Conservation (phyloP, 495 filamentous ascomycete species). For the Neurospora sp. region DNA sequence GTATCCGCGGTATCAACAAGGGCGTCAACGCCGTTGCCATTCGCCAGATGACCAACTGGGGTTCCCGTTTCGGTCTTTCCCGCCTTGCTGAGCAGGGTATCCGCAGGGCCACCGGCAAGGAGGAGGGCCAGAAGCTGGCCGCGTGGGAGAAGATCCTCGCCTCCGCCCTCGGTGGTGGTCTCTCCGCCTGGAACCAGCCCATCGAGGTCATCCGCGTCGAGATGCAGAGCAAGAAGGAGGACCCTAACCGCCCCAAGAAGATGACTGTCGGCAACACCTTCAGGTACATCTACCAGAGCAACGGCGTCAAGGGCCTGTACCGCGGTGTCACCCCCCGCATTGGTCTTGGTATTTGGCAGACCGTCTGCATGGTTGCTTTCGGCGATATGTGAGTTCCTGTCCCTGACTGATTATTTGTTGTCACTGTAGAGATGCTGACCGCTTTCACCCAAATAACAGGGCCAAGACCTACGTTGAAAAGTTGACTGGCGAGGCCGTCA, state of each 20-base stretch:
- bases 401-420: background rate
- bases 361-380: slow-evolving; percentile 98
- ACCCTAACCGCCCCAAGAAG: slow-evolving; percentile 97
- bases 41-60: slow-evolving; percentile 99
- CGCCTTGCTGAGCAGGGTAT: slow-evolving; percentile 85
- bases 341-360: slow-evolving; percentile 96
- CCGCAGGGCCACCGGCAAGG: slow-evolving; percentile 70
- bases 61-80: slow-evolving; percentile 85
- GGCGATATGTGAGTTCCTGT: slow-evolving; percentile 80
- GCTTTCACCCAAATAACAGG: slow-evolving; percentile 40
- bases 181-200: slow-evolving; percentile 97
- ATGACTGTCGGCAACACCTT: slow-evolving; percentile 90
- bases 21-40: slow-evolving; percentile 98
- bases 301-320: slow-evolving; percentile 89
- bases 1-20: slow-evolving; percentile 92
- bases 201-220: slow-evolving; percentile 99
- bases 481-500: slow-evolving; percentile 86
- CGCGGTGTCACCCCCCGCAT: slow-evolving; percentile 90
- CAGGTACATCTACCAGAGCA: slow-evolving; percentile 83
- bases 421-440: slow-evolving; percentile 2
- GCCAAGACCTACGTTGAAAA: slow-evolving; percentile 97
- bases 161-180: slow-evolving; percentile 77
- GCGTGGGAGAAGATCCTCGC: slow-evolving; percentile 84
- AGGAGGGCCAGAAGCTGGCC: slow-evolving; percentile 62
- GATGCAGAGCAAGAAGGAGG: slow-evolving; percentile 98